A percentile compares a stretch with the other conserved stretches of the same genome.
Conservation (phyloP, 129 eudicot species). For the Flaveria ramosissima region DNA sequence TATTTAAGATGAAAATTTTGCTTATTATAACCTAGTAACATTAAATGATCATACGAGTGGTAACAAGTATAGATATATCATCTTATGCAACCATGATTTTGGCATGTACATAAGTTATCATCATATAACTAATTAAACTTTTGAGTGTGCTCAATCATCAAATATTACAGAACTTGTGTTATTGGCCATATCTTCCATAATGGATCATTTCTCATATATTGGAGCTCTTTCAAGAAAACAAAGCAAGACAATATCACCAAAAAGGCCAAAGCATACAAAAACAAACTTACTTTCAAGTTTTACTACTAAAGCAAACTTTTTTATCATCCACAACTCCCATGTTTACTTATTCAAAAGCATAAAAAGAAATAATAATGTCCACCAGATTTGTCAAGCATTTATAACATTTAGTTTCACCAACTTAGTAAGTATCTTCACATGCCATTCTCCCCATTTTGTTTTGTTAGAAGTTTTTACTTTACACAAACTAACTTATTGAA, state of each 20-base stretch:
- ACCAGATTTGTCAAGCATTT: conserved; percentile 23
- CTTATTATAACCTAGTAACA: conserved; percentile 1
- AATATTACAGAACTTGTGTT: background rate
- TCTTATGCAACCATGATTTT: conserved; percentile 13
- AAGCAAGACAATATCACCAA: conserved; percentile 9
- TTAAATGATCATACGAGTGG: background rate
- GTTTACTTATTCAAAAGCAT: conserved; percentile 13
- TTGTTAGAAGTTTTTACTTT: conserved; percentile 6
- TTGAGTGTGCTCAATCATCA: background rate
- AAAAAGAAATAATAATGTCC: conserved; percentile 16
- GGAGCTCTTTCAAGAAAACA: conserved; percentile 8
- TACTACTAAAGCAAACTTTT: conserved; percentile 23
- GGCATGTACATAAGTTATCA: background rate
- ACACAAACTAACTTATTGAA: conserved; percentile 17
- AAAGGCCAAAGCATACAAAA: conserved; percentile 4
- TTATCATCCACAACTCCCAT: conserved; percentile 13
- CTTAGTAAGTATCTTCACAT: conserved; percentile 36
- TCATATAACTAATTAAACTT: background rate
- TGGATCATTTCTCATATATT: background rate
- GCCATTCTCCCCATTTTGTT: conserved; percentile 24
- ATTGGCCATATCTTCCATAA: conserved; percentile 7
- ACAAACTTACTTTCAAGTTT: conserved; percentile 12
- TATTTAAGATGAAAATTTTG: background rate
- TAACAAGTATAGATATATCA: background rate
- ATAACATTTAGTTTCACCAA: conserved; percentile 29